Evolutionary conservation across 192 early-diverging fungal genomes (phyloP).

Genomic region (Coemansia sp.): DNA sequence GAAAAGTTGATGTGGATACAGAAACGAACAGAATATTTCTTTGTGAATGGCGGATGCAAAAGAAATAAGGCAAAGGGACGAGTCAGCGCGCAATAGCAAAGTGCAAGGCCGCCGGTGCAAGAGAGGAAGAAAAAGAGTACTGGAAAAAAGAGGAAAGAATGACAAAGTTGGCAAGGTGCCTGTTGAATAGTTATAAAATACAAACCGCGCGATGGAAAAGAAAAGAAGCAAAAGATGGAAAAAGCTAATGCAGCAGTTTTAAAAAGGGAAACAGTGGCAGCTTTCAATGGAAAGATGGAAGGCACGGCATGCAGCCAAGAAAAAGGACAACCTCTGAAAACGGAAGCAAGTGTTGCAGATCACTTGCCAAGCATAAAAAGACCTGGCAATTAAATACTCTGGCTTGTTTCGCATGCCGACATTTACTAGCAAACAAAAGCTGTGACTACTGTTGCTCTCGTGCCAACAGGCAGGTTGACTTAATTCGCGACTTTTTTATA

Average conservation of each 20-base stretch:
- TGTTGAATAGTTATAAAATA: neutral
- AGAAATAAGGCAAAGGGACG: too few relatives aligned
- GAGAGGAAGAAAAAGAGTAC: neutral
- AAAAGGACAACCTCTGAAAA: neutral
- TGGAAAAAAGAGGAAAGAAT: neutral
- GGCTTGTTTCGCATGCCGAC: too few relatives aligned
- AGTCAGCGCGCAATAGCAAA: too few relatives aligned
- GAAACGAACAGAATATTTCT: too few relatives aligned
- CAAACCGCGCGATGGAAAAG: neutral
- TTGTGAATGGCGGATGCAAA: too few relatives aligned
- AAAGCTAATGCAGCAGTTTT: neutral
- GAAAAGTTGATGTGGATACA: too few relatives aligned
- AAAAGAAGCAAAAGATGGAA: conserved; percentile 7
- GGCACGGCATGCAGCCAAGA: conserved; percentile 8
- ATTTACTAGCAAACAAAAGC: too few relatives aligned
- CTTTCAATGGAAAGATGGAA: conserved; percentile 13
- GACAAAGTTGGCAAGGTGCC: neutral
- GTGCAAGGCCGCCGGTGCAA: neutral
- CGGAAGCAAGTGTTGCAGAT: neutral
- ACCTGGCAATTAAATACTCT: neutral
- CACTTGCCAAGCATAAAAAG: neutral
- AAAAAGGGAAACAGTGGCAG: neutral
- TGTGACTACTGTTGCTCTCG: too few relatives aligned
- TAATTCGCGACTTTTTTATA: too few relatives aligned
- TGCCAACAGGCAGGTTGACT: too few relatives aligned